Conservation (phyloP, 2,329 filamentous ascomycete species). For the Parafenestella ontariensis region DNA sequence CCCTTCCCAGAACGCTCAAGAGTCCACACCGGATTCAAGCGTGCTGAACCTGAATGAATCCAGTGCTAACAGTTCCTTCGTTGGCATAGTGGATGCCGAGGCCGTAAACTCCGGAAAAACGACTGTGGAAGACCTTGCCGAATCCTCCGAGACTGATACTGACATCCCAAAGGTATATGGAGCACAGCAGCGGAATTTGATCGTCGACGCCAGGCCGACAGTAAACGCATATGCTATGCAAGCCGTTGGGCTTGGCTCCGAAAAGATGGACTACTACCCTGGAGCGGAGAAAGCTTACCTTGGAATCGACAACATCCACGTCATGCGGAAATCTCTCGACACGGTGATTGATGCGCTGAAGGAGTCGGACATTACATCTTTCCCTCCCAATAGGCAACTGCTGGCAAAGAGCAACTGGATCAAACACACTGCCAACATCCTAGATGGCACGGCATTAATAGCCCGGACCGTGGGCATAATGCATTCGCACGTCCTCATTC, state of each 20-base stretch:
- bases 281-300: slow-evolving; percentile 91
- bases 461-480: slow-evolving; percentile 87
- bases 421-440: slow-evolving; percentile 82
- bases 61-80: slow-evolving; percentile 45
- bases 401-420: slow-evolving; percentile 88
- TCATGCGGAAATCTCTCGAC: slow-evolving; percentile 90
- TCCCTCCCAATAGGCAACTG: slow-evolving; percentile 81
- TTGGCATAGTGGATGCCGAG: slow-evolving; percentile 38
- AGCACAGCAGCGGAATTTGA: slow-evolving; percentile 90
- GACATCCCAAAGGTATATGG: slow-evolving; percentile 70
- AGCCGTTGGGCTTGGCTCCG: slow-evolving; percentile 88
- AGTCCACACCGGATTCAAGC: slow-evolving; percentile 42
- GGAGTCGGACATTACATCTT: slow-evolving; percentile 84
- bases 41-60: slow-evolving; percentile 41
- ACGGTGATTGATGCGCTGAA: slow-evolving; percentile 90
- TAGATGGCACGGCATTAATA: slow-evolving; percentile 85
- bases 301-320: slow-evolving; percentile 97
- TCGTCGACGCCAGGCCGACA: slow-evolving; percentile 92
- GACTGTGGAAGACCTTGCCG: slow-evolving; percentile 36
- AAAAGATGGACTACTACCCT: slow-evolving; percentile 97
- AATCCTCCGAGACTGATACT: slow-evolving; percentile 46
- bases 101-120: slow-evolving; percentile 19
- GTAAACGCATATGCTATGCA: slow-evolving; percentile 96
- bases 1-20: slow-evolving; percentile 32
- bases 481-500: slow-evolving; percentile 93